Evolutionary conservation across 202 grass and related monocot genomes (phyloP).

Genomic region (Musa balbisiana): DNA sequence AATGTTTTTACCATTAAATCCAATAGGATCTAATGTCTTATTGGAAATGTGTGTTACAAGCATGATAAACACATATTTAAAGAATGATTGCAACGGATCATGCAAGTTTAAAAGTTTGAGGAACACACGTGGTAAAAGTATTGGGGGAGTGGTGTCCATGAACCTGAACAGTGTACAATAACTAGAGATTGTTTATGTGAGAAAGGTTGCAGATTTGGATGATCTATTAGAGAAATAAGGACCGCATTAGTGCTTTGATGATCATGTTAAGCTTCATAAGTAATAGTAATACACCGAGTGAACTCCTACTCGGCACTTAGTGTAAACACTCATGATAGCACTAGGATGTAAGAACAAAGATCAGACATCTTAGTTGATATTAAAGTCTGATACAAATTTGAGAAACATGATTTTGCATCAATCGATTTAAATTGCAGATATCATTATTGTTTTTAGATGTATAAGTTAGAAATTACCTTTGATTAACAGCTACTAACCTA

Average conservation of each 20-base stretch:
- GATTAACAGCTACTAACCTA: too few relatives aligned
- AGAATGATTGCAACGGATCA: not conserved
- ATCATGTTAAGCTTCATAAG: not conserved
- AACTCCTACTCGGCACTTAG: too few relatives aligned
- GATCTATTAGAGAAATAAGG: not conserved
- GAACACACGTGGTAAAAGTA: not conserved
- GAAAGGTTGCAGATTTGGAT: not conserved
- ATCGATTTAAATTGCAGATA: too few relatives aligned
- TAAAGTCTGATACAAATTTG: too few relatives aligned
- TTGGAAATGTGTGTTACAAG: not conserved
- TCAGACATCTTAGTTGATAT: too few relatives aligned
- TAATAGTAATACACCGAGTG: not conserved
- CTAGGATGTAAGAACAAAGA: too few relatives aligned
- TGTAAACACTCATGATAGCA: too few relatives aligned
- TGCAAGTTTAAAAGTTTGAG: not conserved
- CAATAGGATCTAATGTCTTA: not conserved
- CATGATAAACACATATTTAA: not conserved
- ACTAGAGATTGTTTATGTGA: not conserved
- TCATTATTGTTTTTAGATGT: too few relatives aligned
- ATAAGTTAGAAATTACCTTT: too few relatives aligned
- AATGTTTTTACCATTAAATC: not conserved
- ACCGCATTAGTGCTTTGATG: not conserved
- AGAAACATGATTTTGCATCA: too few relatives aligned
- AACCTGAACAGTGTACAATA: too few relatives aligned
- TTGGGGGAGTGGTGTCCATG: too few relatives aligned